phyloP scores from a whole-genome alignment of 2,329 filamentous ascomycete species.

The Endoconidiophora polonica region DNA sequence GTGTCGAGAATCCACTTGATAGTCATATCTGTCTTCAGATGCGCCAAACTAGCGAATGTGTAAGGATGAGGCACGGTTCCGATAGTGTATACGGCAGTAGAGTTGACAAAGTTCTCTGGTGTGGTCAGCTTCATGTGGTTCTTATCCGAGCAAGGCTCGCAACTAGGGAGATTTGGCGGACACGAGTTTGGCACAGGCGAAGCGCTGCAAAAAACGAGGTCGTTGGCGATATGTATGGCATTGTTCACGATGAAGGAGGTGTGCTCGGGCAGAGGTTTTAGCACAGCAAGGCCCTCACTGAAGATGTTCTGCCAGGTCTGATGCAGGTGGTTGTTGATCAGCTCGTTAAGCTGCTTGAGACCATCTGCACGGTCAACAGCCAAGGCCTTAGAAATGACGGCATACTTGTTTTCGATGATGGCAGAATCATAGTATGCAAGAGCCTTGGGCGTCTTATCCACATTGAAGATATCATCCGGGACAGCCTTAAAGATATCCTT shows the following conservation, averaged over 20 bases:
- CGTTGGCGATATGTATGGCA: slow-evolving; percentile 54
- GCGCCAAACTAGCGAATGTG: slow-evolving; percentile 55
- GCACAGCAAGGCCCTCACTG: slow-evolving; percentile 56
- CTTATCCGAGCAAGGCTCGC: slow-evolving; percentile 53
- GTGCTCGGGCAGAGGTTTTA: slow-evolving; percentile 63
- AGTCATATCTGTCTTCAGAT: slow-evolving; percentile 43
- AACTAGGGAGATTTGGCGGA: slow-evolving; percentile 63
- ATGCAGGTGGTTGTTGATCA: slow-evolving; percentile 78
- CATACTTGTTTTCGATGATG: slow-evolving; percentile 49
- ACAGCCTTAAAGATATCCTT: slow-evolving; percentile 49
- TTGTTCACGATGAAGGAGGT: slow-evolving; percentile 57
- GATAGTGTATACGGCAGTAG: slow-evolving; percentile 58
- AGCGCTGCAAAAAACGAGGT: slow-evolving; percentile 58
- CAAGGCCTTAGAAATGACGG: slow-evolving; percentile 46
- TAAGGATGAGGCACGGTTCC: slow-evolving; percentile 84
- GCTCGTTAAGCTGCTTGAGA: slow-evolving; percentile 46
- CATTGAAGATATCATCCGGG: slow-evolving; percentile 40
- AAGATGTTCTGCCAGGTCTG: slow-evolving; percentile 70
- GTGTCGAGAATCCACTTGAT: slow-evolving; percentile 48
- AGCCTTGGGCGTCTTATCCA: slow-evolving; percentile 47
- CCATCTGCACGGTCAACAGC: slow-evolving; percentile 39
- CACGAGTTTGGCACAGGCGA: slow-evolving; percentile 62
- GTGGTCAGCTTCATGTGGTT: slow-evolving; percentile 51
- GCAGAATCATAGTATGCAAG: slow-evolving; percentile 63
- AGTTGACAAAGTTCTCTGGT: slow-evolving; percentile 52